phyloP scores from a whole-genome alignment of 228 moss, liverwort and hornwort genomes.

The Sphagnum magellanicum region DNA sequence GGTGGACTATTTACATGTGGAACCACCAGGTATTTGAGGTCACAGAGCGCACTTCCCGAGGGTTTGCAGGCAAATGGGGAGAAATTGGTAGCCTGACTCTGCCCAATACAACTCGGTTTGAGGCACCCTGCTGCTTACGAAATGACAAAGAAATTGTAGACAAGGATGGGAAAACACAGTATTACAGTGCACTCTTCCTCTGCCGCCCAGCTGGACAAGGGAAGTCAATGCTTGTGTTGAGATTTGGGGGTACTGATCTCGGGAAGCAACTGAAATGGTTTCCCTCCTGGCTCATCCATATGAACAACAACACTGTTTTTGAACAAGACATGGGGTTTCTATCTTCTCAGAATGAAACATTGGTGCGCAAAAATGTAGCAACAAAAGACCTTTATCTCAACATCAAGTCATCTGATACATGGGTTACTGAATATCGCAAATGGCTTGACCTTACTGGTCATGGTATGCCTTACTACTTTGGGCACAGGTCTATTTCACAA shows the following conservation, averaged over 20 bases:
- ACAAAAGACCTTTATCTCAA: slow-evolving; percentile 39
- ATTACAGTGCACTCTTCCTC: slow-evolving; percentile 13
- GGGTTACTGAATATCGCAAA: slow-evolving; percentile 24
- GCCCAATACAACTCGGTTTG: slow-evolving; percentile 7
- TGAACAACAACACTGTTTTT: slow-evolving; percentile 10
- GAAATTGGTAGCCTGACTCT: not conserved
- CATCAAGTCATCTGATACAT: slow-evolving; percentile 31
- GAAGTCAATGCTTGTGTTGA: slow-evolving; percentile 25
- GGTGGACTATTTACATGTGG: not conserved
- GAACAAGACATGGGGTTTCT: slow-evolving; percentile 48
- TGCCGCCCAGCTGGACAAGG: slow-evolving; percentile 36
- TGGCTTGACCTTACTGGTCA: slow-evolving; percentile 46
- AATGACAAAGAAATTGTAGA: slow-evolving; percentile 8
- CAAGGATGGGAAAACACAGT: slow-evolving; percentile 17
- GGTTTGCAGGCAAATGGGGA: slow-evolving; percentile 25
- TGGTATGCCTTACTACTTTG: slow-evolving; percentile 43
- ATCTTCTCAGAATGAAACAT: slow-evolving; percentile 30
- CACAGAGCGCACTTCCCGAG: slow-evolving; percentile 21
- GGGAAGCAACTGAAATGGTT: not conserved
- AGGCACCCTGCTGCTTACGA: slow-evolving; percentile 19
- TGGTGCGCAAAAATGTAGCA: slow-evolving; percentile 13
- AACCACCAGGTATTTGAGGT: slow-evolving; percentile 10
- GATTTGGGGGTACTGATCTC: slow-evolving; percentile 19
- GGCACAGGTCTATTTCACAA: slow-evolving; percentile 20
- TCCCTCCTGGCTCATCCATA: slow-evolving; percentile 24